These are phyloP conservation scores for Cyclotella sp. DNA, from an alignment of 108 stramenopile genomes.

Conservation along the genomic window DNA sequence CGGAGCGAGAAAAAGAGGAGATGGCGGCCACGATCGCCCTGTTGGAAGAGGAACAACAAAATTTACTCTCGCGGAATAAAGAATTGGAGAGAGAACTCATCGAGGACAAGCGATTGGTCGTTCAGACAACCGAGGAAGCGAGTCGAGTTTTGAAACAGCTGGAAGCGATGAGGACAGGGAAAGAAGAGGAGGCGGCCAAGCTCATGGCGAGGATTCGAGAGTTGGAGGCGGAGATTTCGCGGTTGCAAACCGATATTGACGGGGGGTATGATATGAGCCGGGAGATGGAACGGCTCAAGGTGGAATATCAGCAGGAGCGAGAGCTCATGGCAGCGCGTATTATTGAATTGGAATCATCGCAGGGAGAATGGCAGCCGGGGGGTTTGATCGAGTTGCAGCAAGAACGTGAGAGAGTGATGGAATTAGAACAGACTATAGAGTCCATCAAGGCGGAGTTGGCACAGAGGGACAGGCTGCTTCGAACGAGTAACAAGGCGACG, in stretches of 20 bases:
- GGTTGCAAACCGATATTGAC: slow-evolving; percentile 9
- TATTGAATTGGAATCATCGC: slow-evolving; percentile 32
- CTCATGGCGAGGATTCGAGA: slow-evolving; percentile 37
- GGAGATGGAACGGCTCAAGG: slow-evolving; percentile 34
- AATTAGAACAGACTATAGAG: slow-evolving; percentile 26
- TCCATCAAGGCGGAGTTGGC: slow-evolving; percentile 37
- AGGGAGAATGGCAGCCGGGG: slow-evolving; percentile 16
- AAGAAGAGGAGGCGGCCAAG: slow-evolving; percentile 41
- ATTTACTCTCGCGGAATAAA: slow-evolving; percentile 17
- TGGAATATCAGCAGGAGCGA: slow-evolving; percentile 35
- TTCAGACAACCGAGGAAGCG: slow-evolving; percentile 47
- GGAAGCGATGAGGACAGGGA: slow-evolving; percentile 32
- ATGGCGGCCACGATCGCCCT: slow-evolving; percentile 26
- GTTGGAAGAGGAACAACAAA: slow-evolving; percentile 37
- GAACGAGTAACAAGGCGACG: slow-evolving; percentile 48
- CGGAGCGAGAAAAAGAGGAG: slow-evolving; percentile 21
- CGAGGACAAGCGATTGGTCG: slow-evolving; percentile 39
- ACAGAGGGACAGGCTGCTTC: slow-evolving; percentile 41
- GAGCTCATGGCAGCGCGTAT: slow-evolving; percentile 44
- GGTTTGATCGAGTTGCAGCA: slow-evolving; percentile 27
- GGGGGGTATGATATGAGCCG: slow-evolving; percentile 19
- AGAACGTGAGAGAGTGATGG: slow-evolving; percentile 19
- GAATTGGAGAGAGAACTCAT: slow-evolving; percentile 49
- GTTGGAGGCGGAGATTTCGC: slow-evolving; percentile 43
- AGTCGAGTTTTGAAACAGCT: slow-evolving; percentile 43